These are phyloP conservation scores for Pseudogymnoascus sp. DNA, from an alignment of 2,329 filamentous ascomycete species.

Conservation along the genomic window DNA sequence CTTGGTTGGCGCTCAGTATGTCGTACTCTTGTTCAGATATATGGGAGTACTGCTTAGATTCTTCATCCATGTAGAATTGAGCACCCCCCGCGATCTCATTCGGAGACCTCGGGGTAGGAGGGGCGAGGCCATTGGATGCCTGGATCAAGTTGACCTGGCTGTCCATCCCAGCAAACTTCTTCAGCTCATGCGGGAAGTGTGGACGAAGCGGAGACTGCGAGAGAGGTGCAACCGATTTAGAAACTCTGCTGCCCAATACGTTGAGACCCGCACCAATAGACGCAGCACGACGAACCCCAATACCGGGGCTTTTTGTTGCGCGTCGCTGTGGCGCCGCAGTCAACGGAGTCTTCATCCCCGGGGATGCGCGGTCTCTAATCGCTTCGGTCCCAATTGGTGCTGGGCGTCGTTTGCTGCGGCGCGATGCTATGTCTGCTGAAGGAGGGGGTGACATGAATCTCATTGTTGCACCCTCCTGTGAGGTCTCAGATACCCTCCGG, in stretches of 20 bases:
- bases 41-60: background rate
- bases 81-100: background rate
- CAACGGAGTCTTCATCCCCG: background rate
- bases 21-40: background rate
- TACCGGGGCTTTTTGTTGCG: background rate
- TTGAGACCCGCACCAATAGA: constrained; percentile 9
- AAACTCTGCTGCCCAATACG: constrained; percentile 7
- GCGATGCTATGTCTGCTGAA: constrained; percentile 10
- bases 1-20: background rate
- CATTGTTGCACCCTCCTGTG: background rate
- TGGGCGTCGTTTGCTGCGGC: constrained; percentile 8
- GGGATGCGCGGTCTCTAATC: constrained; percentile 2
- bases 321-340: background rate
- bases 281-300: constrained; percentile 1
- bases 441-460: constrained; percentile 11
- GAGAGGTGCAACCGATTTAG: background rate
- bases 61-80: constrained; percentile 1
- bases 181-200: background rate
- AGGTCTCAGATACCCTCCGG: background rate
- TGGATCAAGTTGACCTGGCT: constrained; percentile 8
- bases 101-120: constrained; percentile 10
- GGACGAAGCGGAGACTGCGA: constrained; percentile 4
- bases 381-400: background rate
- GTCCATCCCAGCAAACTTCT: constrained; percentile 5
- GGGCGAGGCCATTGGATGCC: background rate